Conservation (phyloP, 805 yeast species). For the Suhomyces sp. region DNA sequence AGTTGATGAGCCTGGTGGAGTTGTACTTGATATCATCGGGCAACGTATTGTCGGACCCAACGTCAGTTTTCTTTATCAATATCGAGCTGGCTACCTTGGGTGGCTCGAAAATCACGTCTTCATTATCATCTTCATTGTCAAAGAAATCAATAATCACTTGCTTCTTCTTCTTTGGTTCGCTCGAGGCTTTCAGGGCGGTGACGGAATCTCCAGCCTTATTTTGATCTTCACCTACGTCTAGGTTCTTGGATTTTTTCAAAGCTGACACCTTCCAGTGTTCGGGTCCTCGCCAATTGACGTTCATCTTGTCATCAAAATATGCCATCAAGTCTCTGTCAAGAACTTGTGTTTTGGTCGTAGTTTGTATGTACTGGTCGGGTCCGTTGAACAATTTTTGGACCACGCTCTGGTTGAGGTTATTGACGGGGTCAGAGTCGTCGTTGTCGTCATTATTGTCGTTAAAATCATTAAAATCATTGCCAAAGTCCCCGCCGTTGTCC, state of each 20-base stretch:
- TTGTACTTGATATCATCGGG: conserved; percentile 76
- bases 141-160: conserved; percentile 28
- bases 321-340: conserved; percentile 69
- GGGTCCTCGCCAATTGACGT: conserved; percentile 81
- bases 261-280: conserved; percentile 86
- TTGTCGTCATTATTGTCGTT: conserved; percentile 12
- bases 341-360: conserved; percentile 19
- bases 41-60: conserved; percentile 44
- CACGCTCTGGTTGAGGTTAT: conserved; percentile 12
- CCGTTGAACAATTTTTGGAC: conserved; percentile 13
- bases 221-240: conserved; percentile 12
- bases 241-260: conserved; percentile 43
- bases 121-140: conserved; percentile 32
- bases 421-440: conserved; percentile 6
- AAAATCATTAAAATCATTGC: conserved; percentile 15
- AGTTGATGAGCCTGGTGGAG: conserved; percentile 60
- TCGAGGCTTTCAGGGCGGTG: background rate
- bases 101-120: conserved; percentile 33
- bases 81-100: conserved; percentile 21
- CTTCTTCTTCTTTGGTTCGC: conserved; percentile 14
- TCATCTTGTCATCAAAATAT: conserved; percentile 73
- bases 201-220: conserved; percentile 6
- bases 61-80: conserved; percentile 31
- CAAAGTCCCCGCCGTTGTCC: conserved; percentile 9
- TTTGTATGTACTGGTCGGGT: conserved; percentile 13